Evolutionary conservation across 306 rosid species (phyloP).

Genomic region (Prinsepia uniflora): DNA sequence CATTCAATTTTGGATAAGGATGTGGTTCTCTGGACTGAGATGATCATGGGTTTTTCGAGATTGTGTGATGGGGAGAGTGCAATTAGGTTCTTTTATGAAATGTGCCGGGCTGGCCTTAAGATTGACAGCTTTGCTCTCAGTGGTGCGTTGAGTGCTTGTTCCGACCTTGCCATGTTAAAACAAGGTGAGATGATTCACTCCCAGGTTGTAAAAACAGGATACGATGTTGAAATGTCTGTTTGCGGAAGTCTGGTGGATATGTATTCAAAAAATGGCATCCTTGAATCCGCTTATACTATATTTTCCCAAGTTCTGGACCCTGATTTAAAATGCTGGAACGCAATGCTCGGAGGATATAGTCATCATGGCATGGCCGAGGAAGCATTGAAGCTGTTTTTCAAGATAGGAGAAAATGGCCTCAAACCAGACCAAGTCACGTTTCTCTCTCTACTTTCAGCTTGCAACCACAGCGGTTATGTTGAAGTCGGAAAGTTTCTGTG

Average conservation of each 20-base stretch:
- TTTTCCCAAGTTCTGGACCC: conserved; percentile 54
- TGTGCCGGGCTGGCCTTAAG: conserved; percentile 47
- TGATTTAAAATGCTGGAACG: conserved; percentile 84
- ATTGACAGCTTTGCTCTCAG: conserved; percentile 64
- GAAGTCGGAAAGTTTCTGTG: too few relatives aligned
- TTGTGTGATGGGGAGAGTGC: conserved; percentile 46
- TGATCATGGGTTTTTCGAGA: conserved; percentile 65
- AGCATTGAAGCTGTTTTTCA: conserved; percentile 53
- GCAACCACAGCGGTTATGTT: too few relatives aligned
- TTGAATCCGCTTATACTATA: conserved; percentile 44
- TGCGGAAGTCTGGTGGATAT: conserved; percentile 79
- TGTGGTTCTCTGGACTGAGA: conserved; percentile 79
- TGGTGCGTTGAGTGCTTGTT: conserved; percentile 67
- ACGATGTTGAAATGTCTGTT: conserved; percentile 54
- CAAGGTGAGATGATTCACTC: conserved; percentile 84
- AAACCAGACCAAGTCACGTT: conserved; percentile 70
- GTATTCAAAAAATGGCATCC: conserved; percentile 79
- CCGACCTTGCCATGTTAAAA: conserved; percentile 62
- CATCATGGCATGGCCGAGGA: conserved; percentile 69
- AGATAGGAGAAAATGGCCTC: conserved; percentile 50
- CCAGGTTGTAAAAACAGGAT: conserved; percentile 58
- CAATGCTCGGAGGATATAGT: conserved; percentile 88
- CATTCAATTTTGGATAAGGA: conserved; percentile 52
- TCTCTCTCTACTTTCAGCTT: conserved; percentile 67
- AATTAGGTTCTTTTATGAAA: conserved; percentile 46